These are phyloP conservation scores for Cylindricascospora bacillispora DNA, from an alignment of 1,139 yeast species.

Conservation along the genomic window DNA sequence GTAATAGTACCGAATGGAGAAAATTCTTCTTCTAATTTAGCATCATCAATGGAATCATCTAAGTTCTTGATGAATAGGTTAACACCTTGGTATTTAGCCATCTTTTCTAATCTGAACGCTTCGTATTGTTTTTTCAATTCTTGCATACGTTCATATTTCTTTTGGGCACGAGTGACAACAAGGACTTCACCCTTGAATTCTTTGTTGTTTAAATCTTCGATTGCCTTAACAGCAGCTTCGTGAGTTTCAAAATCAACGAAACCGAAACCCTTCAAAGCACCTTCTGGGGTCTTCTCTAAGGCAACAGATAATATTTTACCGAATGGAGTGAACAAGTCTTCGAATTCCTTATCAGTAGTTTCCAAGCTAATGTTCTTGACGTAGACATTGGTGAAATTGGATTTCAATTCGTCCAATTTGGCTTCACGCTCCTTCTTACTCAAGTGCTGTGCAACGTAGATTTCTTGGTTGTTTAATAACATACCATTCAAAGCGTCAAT, in stretches of 20 bases:
- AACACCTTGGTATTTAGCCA: conserved; percentile 94
- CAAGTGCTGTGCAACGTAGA: conserved; percentile 89
- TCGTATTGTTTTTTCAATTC: conserved; percentile 94
- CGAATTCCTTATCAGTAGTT: conserved; percentile 60
- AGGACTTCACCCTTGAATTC: conserved; percentile 78
- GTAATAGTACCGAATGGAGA: conserved; percentile 90
- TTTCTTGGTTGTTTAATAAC: conserved; percentile 95
- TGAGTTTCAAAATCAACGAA: conserved; percentile 85
- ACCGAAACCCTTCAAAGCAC: conserved; percentile 92
- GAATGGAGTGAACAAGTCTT: conserved; percentile 54
- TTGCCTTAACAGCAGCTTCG: conserved; percentile 82
- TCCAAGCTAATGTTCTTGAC: conserved; percentile 79
- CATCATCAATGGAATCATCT: conserved; percentile 88
- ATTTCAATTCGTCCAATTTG: conserved; percentile 81
- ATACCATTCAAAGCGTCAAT: conserved; percentile 97
- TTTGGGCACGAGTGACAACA: conserved; percentile 98
- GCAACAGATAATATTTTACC: conserved; percentile 82
- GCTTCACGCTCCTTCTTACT: conserved; percentile 92
- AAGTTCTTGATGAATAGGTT: conserved; percentile 94
- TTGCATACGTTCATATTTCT: conserved; percentile 95
- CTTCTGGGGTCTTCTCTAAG: conserved; percentile 73
- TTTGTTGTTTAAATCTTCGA: conserved; percentile 79
- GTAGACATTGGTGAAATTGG: conserved; percentile 90
- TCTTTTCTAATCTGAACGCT: conserved; percentile 81
- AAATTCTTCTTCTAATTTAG: conserved; percentile 82